These are phyloP conservation scores for Penicillium nordicum DNA, from an alignment of 2,329 filamentous ascomycete genomes.

Conservation along the genomic window DNA sequence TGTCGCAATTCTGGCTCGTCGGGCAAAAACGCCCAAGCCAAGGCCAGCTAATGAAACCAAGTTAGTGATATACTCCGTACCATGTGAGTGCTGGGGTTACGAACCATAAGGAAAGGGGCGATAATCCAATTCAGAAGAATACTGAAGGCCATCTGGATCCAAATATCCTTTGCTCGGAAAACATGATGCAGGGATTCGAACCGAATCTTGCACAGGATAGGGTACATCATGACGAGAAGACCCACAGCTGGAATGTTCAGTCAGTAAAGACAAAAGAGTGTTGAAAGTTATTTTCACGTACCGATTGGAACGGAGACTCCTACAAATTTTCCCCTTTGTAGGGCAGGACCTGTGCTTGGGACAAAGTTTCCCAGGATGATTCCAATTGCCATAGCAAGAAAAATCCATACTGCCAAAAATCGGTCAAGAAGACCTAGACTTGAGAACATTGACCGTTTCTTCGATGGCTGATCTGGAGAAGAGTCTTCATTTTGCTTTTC, in stretches of 20 bases:
- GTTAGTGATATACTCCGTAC: neutral
- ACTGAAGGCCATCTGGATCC: slow-evolving; percentile 76
- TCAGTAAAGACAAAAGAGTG: neutral
- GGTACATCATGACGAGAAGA: slow-evolving; percentile 90
- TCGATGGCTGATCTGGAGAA: neutral
- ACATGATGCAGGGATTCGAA: slow-evolving; percentile 71
- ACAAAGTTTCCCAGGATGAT: slow-evolving; percentile 76
- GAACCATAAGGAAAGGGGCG: slow-evolving; percentile 77
- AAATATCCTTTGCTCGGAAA: slow-evolving; percentile 60
- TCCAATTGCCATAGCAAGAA: slow-evolving; percentile 73
- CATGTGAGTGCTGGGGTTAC: neutral
- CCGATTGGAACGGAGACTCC: slow-evolving; percentile 66
- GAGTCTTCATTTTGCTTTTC: slow-evolving; percentile 1
- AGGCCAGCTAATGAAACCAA: slow-evolving; percentile 31
- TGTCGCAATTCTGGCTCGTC: slow-evolving; percentile 51
- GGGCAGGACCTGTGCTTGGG: slow-evolving; percentile 54
- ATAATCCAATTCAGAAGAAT: slow-evolving; percentile 79
- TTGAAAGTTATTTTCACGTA: slow-evolving; percentile 29
- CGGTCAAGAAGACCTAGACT: slow-evolving; percentile 60
- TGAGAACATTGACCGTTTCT: slow-evolving; percentile 38
- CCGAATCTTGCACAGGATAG: slow-evolving; percentile 81
- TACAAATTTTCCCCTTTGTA: slow-evolving; percentile 70
- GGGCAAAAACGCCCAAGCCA: slow-evolving; percentile 53
- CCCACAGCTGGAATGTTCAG: slow-evolving; percentile 62
- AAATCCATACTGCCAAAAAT: slow-evolving; percentile 68